phyloP scores from a whole-genome alignment of 768 basidiomycete species.

The Trametopsis cervina region DNA sequence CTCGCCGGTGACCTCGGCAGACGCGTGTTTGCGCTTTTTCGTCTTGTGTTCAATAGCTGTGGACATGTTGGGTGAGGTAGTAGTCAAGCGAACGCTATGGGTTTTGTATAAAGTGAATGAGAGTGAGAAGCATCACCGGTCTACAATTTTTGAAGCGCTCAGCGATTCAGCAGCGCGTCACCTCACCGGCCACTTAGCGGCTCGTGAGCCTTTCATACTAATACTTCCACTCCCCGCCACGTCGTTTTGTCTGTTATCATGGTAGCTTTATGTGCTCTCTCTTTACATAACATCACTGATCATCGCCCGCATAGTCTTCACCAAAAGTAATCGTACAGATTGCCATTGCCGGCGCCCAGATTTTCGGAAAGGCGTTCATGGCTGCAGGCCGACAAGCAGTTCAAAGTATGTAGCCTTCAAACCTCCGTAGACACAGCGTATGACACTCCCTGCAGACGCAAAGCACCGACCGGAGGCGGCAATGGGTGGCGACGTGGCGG shows the following conservation, averaged over 20 bases:
- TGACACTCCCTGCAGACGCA: conserved; percentile 51
- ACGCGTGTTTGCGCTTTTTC: conserved; percentile 47
- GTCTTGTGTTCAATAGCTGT: conserved; percentile 17
- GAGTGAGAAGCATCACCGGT: neutral
- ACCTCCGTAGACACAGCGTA: neutral
- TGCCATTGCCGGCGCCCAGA: conserved; percentile 65
- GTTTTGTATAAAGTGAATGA: no score
- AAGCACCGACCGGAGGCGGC: conserved; percentile 69
- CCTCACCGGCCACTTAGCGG: no score
- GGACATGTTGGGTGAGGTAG: conserved; percentile 13
- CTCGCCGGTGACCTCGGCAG: conserved; percentile 17
- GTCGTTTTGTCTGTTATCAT: no score
- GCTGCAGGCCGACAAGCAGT: conserved; percentile 91
- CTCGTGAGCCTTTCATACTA: neutral
- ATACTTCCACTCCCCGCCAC: neutral
- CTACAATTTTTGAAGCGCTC: neutral
- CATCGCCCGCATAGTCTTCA: conserved; percentile 51
- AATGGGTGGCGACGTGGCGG: conserved; percentile 61
- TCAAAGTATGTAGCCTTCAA: conserved; percentile 58
- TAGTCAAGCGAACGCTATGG: neutral
- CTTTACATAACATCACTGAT: no score
- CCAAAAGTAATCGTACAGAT: conserved; percentile 78
- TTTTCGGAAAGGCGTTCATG: conserved; percentile 84
- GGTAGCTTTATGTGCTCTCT: no score
- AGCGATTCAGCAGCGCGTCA: neutral